Evolutionary conservation across 1,284 basidiomycete species (phyloP).

Genomic region (Athelia psychrophila): DNA sequence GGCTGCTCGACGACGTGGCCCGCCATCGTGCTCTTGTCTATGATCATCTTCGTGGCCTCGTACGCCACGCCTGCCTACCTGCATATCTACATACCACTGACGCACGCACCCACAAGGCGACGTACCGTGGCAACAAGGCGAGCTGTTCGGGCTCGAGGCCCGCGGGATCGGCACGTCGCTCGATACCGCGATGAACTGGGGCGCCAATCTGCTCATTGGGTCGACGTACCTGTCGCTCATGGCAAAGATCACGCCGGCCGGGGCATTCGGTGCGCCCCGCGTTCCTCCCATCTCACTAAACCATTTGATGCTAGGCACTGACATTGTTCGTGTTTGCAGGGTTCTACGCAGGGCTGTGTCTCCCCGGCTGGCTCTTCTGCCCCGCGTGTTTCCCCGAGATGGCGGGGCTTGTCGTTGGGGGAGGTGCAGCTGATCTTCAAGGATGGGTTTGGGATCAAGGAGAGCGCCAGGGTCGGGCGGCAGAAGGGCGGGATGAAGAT

Average conservation of each 20-base stretch:
- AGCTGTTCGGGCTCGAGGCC: slow-evolving; percentile 78
- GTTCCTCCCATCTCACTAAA: too few relatives aligned
- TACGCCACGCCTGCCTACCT: slow-evolving; percentile 62
- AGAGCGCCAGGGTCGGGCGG: slow-evolving; percentile 45
- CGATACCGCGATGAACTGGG: slow-evolving; percentile 82
- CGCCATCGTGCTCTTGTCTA: slow-evolving; percentile 70
- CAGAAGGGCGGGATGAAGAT: slow-evolving; percentile 33
- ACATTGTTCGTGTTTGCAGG: too few relatives aligned
- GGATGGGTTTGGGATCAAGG: slow-evolving; percentile 54
- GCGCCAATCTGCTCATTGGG: slow-evolving; percentile 76
- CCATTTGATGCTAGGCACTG: too few relatives aligned
- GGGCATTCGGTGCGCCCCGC: slow-evolving; percentile 51
- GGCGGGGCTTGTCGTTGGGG: slow-evolving; percentile 68
- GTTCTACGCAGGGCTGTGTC: slow-evolving; percentile 76
- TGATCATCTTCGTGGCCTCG: slow-evolving; percentile 81
- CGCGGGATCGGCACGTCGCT: slow-evolving; percentile 80
- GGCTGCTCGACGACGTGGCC: slow-evolving; percentile 67
- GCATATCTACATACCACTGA: not conserved
- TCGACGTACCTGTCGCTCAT: slow-evolving; percentile 81
- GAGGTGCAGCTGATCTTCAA: slow-evolving; percentile 66
- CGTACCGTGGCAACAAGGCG: slow-evolving; percentile 87
- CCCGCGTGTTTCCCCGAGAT: slow-evolving; percentile 76
- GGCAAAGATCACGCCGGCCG: slow-evolving; percentile 70
- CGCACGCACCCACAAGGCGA: slow-evolving; percentile 38
- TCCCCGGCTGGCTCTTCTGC: slow-evolving; percentile 70